phyloP scores from a whole-genome alignment of 1,284 basidiomycete genomes.

The Grifola frondosa region DNA sequence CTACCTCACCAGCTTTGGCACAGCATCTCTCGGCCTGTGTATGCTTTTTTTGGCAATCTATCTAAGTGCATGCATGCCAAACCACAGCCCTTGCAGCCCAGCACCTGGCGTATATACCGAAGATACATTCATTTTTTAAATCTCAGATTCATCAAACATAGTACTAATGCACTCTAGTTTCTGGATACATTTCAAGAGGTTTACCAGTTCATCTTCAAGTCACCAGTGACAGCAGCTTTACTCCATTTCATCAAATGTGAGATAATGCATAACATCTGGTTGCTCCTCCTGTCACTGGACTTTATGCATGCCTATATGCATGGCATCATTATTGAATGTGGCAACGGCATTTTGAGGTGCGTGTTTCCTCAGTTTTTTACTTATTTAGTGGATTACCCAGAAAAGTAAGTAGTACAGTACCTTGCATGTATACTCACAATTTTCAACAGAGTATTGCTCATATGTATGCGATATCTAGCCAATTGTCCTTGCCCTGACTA shows the following conservation, averaged over 20 bases:
- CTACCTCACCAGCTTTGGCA: slow-evolving; percentile 16
- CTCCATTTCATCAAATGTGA: slow-evolving; percentile 24
- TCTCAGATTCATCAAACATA: neutral
- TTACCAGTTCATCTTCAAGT: neutral
- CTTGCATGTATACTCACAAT: neutral
- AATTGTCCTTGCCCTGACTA: slow-evolving; percentile 34
- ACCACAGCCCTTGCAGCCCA: slow-evolving; percentile 15
- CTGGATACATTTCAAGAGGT: slow-evolving; percentile 1
- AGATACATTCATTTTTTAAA: slow-evolving; percentile 19
- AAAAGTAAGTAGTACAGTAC: slow-evolving; percentile 22
- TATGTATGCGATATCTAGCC: slow-evolving; percentile 19
- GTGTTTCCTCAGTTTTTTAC: slow-evolving; percentile 27
- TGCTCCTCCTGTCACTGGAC: slow-evolving; percentile 18
- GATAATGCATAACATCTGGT: slow-evolving; percentile 24
- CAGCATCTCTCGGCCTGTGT: slow-evolving; percentile 14
- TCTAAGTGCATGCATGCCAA: slow-evolving; percentile 24
- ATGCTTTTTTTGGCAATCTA: slow-evolving; percentile 17
- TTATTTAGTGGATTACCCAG: slow-evolving; percentile 32
- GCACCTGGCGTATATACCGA: slow-evolving; percentile 32
- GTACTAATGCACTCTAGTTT: neutral
- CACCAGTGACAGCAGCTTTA: neutral
- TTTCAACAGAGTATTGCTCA: slow-evolving; percentile 17
- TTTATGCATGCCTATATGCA: slow-evolving; percentile 25
- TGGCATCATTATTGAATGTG: slow-evolving; percentile 25
- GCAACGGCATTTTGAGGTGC: slow-evolving; percentile 21